Evolutionary conservation across 352 stramenopile genomes (phyloP).

Genomic region (Pythium apleroticum): DNA sequence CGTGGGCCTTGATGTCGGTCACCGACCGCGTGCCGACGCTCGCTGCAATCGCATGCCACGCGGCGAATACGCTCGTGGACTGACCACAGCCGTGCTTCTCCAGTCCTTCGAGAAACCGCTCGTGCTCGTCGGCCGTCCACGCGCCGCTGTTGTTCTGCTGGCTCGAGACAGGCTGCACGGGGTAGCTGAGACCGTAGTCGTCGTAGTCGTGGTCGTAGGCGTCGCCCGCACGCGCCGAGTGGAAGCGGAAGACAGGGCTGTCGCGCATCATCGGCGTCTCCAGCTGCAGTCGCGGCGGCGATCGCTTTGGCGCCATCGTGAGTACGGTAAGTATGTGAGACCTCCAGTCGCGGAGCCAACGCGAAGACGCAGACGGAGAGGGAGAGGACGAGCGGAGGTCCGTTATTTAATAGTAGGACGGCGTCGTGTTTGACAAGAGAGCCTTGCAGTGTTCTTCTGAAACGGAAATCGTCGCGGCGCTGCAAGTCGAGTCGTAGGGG

Average conservation of each 20-base stretch:
- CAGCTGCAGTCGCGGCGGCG: neutral
- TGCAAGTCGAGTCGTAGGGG: too few relatives aligned
- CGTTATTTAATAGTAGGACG: neutral
- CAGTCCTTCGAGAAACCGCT: slow-evolving; percentile 62
- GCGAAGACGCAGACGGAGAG: neutral
- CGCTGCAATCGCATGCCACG: slow-evolving; percentile 61
- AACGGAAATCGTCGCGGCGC: neutral
- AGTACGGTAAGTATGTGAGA: neutral
- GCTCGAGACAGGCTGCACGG: neutral
- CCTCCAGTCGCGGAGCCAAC: neutral
- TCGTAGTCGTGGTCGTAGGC: neutral
- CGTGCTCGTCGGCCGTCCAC: slow-evolving; percentile 66
- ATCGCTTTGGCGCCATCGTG: slow-evolving; percentile 15
- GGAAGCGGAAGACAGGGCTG: slow-evolving; percentile 25
- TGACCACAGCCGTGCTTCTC: slow-evolving; percentile 58
- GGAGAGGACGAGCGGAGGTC: neutral
- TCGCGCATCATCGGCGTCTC: slow-evolving; percentile 3
- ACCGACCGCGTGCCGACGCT: slow-evolving; percentile 52
- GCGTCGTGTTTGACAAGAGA: neutral
- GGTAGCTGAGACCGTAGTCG: neutral
- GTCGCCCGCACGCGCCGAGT: neutral
- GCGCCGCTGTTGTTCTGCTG: slow-evolving; percentile 1
- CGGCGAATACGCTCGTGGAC: slow-evolving; percentile 36
- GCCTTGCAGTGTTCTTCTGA: neutral
- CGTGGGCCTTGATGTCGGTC: slow-evolving; percentile 31